A percentile compares a stretch with the other conserved stretches of the same genome.
Evolutionary conservation across 306 rosid genomes (phyloP).

Genomic region (Glycine tomentella): DNA sequence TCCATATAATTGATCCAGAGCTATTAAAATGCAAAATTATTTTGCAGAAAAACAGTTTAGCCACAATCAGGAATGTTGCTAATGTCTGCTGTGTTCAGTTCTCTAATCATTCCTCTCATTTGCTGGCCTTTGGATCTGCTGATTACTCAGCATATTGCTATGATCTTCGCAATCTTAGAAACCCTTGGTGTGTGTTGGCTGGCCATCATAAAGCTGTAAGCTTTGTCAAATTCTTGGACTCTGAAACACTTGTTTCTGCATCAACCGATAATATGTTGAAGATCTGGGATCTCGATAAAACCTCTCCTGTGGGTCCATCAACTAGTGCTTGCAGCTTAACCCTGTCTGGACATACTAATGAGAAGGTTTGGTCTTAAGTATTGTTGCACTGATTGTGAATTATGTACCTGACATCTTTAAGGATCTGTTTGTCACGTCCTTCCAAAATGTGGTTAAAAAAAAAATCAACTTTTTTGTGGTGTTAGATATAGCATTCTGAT

Average conservation of each 20-base stretch:
- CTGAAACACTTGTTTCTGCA: conserved; percentile 81
- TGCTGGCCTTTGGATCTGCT: conserved; percentile 12
- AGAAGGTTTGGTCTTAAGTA: conserved; percentile 63
- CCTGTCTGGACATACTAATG: conserved; percentile 80
- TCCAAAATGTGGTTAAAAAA: not conserved
- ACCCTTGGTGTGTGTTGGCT: conserved; percentile 10
- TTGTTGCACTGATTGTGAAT: conserved; percentile 28
- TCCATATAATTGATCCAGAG: not conserved
- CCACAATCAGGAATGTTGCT: conserved; percentile 46
- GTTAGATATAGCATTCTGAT: not conserved
- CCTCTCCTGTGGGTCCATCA: conserved; percentile 64
- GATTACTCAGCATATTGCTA: not conserved
- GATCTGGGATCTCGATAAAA: conserved; percentile 86
- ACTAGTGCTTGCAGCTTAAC: conserved; percentile 75
- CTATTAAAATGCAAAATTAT: conserved; percentile 36
- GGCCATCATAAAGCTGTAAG: conserved; percentile 70
- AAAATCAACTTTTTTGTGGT: not conserved
- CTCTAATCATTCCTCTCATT: conserved; percentile 75
- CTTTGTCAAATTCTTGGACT: conserved; percentile 81
- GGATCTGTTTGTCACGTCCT: not conserved
- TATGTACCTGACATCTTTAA: conserved; percentile 7
- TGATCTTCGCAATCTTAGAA: conserved; percentile 18
- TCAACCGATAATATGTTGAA: conserved; percentile 84
- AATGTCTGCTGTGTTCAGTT: conserved; percentile 91
- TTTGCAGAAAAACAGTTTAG: conserved; percentile 33